A percentile compares a stretch with the other conserved stretches of the same genome.
phyloP scores from a whole-genome alignment of 306 rosid species.

The Cyamopsis tetragonoloba region DNA sequence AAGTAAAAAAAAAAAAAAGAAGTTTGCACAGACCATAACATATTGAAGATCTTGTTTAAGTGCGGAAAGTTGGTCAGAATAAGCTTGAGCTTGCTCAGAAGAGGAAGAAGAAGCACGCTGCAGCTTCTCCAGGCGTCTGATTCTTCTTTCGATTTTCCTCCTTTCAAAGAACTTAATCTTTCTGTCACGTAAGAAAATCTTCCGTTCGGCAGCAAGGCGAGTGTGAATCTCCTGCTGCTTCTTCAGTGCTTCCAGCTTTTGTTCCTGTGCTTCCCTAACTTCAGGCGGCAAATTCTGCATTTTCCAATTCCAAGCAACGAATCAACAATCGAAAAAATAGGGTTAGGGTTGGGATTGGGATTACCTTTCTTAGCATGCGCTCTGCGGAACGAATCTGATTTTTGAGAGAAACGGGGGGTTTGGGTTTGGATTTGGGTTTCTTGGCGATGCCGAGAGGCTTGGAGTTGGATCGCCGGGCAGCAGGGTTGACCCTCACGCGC shows the following conservation, averaged over 20 bases:
- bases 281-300: slow-evolving; percentile 66
- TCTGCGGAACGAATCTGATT: slow-evolving; percentile 91
- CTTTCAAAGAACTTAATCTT: slow-evolving; percentile 97
- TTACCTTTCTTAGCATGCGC: slow-evolving; percentile 90
- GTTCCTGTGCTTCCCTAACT: slow-evolving; percentile 68
- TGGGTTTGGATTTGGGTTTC: slow-evolving; percentile 72
- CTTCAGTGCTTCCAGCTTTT: slow-evolving; percentile 73
- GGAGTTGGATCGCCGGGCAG: slow-evolving; percentile 76
- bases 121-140: slow-evolving; percentile 80
- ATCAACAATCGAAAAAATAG: not conserved
- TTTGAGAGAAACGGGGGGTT: slow-evolving; percentile 78
- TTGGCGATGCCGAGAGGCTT: slow-evolving; percentile 56
- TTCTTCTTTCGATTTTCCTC: slow-evolving; percentile 85
- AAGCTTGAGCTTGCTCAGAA: slow-evolving; percentile 54
- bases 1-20: not conserved
- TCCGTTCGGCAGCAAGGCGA: slow-evolving; percentile 80
- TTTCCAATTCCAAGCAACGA: not conserved
- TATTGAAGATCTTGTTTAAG: slow-evolving; percentile 90
- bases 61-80: slow-evolving; percentile 68
- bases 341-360: not conserved
- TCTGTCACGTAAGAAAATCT: slow-evolving; percentile 71
- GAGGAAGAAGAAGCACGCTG: slow-evolving; percentile 64
- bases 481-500: slow-evolving; percentile 57
- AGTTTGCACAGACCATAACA: slow-evolving; percentile 53
- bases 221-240: slow-evolving; percentile 91